Evolutionary conservation across 208 protist genomes (phyloP), one percentile per base, ranked within the genome.

Genomic region (Trypanosoma platydactyli): DNA sequence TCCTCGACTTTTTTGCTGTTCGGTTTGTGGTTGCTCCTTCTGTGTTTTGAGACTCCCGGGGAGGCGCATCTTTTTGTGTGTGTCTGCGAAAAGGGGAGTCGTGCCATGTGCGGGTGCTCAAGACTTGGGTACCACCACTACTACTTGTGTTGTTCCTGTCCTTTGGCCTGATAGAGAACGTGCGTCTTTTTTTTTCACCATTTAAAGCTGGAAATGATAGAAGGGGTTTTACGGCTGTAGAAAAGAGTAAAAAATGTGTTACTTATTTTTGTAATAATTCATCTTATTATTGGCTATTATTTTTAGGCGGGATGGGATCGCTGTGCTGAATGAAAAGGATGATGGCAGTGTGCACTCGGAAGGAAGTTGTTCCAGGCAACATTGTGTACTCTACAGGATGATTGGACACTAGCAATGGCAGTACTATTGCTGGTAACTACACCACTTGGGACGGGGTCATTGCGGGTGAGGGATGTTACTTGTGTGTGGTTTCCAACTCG

Each of bases 391-490:
- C 71, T 38, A 38, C 33, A 11, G 33, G 33, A 38, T 38, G 33
- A 3, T 9, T 9, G 5, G 9, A 38, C 53, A 0, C 42, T 13
- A 13, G 38, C 38, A 33, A 24, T 46, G 55, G n/a, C 33, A 12
- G 38, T 15, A 13, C 5, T 33, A 66, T 40, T 9, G 4, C 53
- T 18, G 24, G 25, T 22, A 29, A 12, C 2, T 16, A 27, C 30
- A 29, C 48, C 38, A 42, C 50, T 11, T 58, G 27, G 29, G 68
- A 54, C 2, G 57, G 78, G 4, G 81, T 90, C 0, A 7, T 63
- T 16, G 81, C 84, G 6, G 80, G 81, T 3, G 79, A 72, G 38
- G 87, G 87, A 33, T 88, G 87, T 54, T 87, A 79, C 15, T 69
- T 78, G 49, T 76, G 79, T 11, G 50, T 74, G 44, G 72, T 79